Evolutionary conservation across 2,329 filamentous ascomycete genomes (phyloP).

Genomic region (Colletotrichum magnum): DNA sequence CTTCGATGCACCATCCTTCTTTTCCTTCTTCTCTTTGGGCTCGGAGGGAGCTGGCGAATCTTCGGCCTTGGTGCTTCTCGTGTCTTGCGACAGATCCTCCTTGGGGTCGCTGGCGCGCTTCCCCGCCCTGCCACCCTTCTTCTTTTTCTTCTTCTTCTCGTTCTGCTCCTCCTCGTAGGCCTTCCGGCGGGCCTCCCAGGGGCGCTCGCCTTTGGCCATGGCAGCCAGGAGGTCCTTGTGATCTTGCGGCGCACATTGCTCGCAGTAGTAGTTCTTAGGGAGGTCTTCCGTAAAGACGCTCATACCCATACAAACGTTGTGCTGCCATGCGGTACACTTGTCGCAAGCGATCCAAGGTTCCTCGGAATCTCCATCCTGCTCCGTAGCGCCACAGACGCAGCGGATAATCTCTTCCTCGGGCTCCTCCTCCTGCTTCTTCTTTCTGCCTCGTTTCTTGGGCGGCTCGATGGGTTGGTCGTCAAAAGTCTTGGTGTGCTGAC

Average conservation of each 20-base stretch:
- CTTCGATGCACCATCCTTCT: constrained; percentile 60
- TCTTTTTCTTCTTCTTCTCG: constrained; percentile 67
- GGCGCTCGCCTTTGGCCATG: constrained; percentile 84
- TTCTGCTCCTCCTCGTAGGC: constrained; percentile 73
- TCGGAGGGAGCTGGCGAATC: constrained; percentile 57
- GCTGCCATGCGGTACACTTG: constrained; percentile 93
- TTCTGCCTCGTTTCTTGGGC: constrained; percentile 68
- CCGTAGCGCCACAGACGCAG: constrained; percentile 91
- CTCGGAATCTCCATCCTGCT: constrained; percentile 87
- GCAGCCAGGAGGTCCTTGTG: constrained; percentile 86
- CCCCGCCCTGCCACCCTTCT: constrained; percentile 71
- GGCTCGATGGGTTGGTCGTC: constrained; percentile 74
- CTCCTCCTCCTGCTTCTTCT: constrained; percentile 73
- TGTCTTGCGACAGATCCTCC: constrained; percentile 52
- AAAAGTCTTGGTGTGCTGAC: constrained; percentile 91
- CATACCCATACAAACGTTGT: constrained; percentile 95
- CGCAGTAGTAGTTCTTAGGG: constrained; percentile 91
- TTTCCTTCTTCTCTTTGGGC: constrained; percentile 61
- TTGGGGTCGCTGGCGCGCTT: constrained; percentile 77
- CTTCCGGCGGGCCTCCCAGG: constrained; percentile 82
- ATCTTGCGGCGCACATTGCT: constrained; percentile 86
- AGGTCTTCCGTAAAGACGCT: constrained; percentile 82
- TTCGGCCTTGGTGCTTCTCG: constrained; percentile 48
- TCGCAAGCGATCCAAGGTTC: constrained; percentile 98
- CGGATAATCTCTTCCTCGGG: constrained; percentile 83